Base-by-base conservation (phyloP, 306 rosid genomes). In the Carpinus fangiana region DNA sequence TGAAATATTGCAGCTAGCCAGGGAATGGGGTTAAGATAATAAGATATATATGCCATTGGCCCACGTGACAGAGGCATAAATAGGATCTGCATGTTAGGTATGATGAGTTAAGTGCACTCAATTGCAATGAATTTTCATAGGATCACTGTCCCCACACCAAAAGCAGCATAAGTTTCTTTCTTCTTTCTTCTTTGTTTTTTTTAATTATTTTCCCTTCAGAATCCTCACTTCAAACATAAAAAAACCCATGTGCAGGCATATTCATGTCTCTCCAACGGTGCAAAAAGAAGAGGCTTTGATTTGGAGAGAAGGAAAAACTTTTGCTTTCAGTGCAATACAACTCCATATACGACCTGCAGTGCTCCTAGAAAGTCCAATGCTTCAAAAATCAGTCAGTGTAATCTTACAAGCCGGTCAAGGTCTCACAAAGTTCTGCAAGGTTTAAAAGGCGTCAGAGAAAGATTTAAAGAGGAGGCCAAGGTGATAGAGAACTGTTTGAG, bases 401-500 rank as follows among this genome's bases (percentile, higher is more conserved):
- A 78, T 51, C 60, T 56, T 17, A 80, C 21, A 28, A 84, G 84
- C 59, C 54, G 70, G 51, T 80, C 90, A 47, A 84, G 81, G 72
- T 82, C 94, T 28, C 70, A 70, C 60, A 89, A 83, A 81, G 67
- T 87, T 28, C 53, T 79, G 74, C 76, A 82, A 85, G 84, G 86
- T 4, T 73, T 91, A 41, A 86, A 70, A 71, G 90, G 87, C 14
- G 75, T 90, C 28, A 88, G 92, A 82, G 97, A 90, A 62, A 89
- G 85, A 66, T 80, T 95, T 46, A 88, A 84, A 83, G 96, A 95
- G 57, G 98, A 95, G 43, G 85, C 90, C 3, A 90, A 72, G 82
- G 98, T 95, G 82, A 95, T 92, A 48, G 94, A 95, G 82, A 93
- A 83, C 36, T 95, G 98, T 68, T 56, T 92, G 78, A 76, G 74